A percentile compares a stretch with the other conserved stretches of the same genome.
These are phyloP conservation scores for Santalum album DNA, from an alignment of 164 flowering plant species.

Conservation along the genomic window DNA sequence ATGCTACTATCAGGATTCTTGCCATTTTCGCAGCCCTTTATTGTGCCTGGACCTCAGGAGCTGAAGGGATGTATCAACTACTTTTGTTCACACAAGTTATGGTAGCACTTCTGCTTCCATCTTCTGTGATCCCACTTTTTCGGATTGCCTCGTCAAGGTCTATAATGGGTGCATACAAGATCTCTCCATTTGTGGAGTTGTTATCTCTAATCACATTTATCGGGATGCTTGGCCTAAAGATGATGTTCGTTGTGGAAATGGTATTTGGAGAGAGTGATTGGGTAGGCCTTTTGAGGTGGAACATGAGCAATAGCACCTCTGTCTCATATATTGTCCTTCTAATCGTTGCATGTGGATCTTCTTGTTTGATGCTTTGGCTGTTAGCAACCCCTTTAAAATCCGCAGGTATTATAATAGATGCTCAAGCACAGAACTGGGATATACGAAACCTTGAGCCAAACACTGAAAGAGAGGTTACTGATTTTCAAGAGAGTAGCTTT, in stretches of 20 bases:
- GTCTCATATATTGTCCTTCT: constrained; percentile 48
- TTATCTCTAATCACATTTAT: constrained; percentile 42
- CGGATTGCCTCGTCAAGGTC: constrained; percentile 76
- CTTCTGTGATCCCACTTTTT: constrained; percentile 87
- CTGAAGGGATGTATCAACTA: constrained; percentile 82
- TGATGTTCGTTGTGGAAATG: constrained; percentile 71
- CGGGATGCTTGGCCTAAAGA: constrained; percentile 64
- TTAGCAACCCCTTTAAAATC: constrained; percentile 80
- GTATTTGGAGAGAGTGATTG: constrained; percentile 83
- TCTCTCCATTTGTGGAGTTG: constrained; percentile 63
- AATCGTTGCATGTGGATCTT: constrained; percentile 40
- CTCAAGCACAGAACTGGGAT: constrained; percentile 48
- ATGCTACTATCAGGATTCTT: constrained; percentile 46
- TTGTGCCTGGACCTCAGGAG: constrained; percentile 67
- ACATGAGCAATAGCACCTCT: constrained; percentile 34
- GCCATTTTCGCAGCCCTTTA: constrained; percentile 58
- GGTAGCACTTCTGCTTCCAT: constrained; percentile 77
- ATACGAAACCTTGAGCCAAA: constrained; percentile 16
- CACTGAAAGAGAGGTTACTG: constrained; percentile 22
- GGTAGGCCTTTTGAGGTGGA: constrained; percentile 65
- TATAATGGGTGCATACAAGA: constrained; percentile 65
- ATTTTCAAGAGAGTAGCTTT: constrained; percentile 14
- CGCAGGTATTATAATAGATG: constrained; percentile 38
- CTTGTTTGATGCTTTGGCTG: constrained; percentile 78
- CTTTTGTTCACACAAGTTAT: constrained; percentile 78